phyloP scores from a whole-genome alignment of 371 early-diverging fungal genomes.

The Lichtheimia ramosa region DNA sequence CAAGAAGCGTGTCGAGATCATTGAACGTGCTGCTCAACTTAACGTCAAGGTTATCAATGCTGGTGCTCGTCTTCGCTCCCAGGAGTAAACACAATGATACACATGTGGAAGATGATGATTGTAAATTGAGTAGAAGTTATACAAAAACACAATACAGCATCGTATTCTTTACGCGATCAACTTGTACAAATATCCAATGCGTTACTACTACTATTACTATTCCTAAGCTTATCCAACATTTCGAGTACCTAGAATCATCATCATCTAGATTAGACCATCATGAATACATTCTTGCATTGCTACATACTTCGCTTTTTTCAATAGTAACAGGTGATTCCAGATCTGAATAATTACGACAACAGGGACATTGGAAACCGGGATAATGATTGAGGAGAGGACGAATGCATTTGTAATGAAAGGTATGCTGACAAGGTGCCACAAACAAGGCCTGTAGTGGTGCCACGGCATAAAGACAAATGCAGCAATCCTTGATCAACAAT shows the following conservation, averaged over 20 bases:
- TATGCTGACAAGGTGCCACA: slow-evolving; percentile 93
- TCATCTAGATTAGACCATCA: no score
- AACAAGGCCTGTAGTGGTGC: slow-evolving; percentile 93
- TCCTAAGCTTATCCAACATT: neutral
- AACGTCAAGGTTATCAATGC: slow-evolving; percentile 98
- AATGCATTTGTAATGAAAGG: slow-evolving; percentile 93
- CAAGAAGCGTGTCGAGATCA: slow-evolving; percentile 96
- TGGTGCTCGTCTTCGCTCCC: slow-evolving; percentile 92
- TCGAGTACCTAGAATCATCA: neutral
- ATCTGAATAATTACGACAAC: slow-evolving; percentile 92
- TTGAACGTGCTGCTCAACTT: slow-evolving; percentile 97
- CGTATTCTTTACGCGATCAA: no score
- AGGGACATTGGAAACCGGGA: slow-evolving; percentile 89
- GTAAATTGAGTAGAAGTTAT: no score
- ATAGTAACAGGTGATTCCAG: slow-evolving; percentile 74
- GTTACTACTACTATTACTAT: neutral
- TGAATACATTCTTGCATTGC: no score
- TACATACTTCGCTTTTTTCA: slow-evolving; percentile 41
- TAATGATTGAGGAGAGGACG: slow-evolving; percentile 58
- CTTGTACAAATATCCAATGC: no score
- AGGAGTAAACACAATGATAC: slow-evolving; percentile 61
- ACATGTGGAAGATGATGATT: no score
- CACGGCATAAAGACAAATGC: slow-evolving; percentile 91
- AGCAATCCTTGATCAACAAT: slow-evolving; percentile 70
- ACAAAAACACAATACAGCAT: no score